Evolutionary conservation across 805 yeast species (phyloP).

Genomic region (Suhomyces vadensis): DNA sequence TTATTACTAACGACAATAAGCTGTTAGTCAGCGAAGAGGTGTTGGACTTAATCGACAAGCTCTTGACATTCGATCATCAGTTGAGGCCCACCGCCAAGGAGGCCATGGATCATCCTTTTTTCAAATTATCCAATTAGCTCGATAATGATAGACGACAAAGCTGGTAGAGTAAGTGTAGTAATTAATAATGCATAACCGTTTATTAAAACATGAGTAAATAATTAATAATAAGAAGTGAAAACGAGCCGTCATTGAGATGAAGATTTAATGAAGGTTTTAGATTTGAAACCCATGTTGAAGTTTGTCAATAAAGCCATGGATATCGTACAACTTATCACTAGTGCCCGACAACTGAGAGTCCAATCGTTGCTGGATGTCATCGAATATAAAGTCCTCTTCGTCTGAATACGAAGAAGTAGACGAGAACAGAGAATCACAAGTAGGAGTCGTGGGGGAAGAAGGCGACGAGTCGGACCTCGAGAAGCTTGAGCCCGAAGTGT

Average conservation of each 20-base stretch:
- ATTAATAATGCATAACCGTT: background rate
- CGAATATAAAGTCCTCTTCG: conserved; percentile 28
- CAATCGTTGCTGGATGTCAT: conserved; percentile 21
- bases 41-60: conserved; percentile 75
- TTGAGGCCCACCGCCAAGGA: conserved; percentile 86
- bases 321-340: conserved; percentile 26
- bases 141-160: background rate
- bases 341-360: conserved; percentile 26
- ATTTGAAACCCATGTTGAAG: conserved; percentile 23
- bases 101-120: conserved; percentile 70
- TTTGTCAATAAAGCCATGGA: conserved; percentile 22
- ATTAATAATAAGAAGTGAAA: background rate
- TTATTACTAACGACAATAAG: conserved; percentile 68
- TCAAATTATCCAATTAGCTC: conserved; percentile 17
- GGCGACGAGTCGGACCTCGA: background rate
- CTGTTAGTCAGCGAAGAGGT: conserved; percentile 67
- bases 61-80: conserved; percentile 84
- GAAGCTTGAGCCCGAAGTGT: background rate
- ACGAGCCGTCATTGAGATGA: background rate
- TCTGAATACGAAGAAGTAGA: conserved; percentile 13
- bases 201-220: background rate
- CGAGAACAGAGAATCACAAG: conserved; percentile 6
- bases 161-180: background rate
- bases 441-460: background rate
- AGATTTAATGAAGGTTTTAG: background rate